Conservation (phyloP, 805 yeast species). For the Zygosaccharomyces gambellarensis region DNA sequence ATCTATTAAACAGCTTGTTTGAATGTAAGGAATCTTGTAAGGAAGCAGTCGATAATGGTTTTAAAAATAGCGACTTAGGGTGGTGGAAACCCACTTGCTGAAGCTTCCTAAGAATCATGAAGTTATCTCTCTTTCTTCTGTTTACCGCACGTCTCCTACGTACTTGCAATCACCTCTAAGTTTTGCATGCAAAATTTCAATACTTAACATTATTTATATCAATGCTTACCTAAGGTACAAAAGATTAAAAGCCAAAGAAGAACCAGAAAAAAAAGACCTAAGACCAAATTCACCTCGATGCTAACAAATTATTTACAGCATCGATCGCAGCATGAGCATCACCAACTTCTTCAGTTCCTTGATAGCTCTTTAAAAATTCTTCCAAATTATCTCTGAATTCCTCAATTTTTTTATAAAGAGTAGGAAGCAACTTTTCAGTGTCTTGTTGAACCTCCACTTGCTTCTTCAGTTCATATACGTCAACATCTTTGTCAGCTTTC, state of each 20-base stretch:
- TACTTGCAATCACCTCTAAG: too few relatives aligned
- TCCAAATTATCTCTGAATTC: conserved; percentile 39
- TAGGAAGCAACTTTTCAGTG: conserved; percentile 49
- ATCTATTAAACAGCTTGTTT: conserved; percentile 8
- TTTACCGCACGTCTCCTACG: neutral
- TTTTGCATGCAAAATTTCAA: neutral
- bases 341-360: conserved; percentile 34
- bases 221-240: neutral
- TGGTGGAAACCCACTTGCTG: neutral
- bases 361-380: conserved; percentile 36
- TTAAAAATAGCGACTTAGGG: neutral
- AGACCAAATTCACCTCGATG: neutral
- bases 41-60: neutral
- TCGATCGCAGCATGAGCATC: conserved; percentile 26
- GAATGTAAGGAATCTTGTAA: conserved; percentile 6
- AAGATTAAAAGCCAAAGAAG: neutral
- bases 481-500: conserved; percentile 42
- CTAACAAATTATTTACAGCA: conserved; percentile 26
- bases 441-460: conserved; percentile 50
- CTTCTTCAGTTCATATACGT: conserved; percentile 61
- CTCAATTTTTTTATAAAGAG: conserved; percentile 40
- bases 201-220: conserved; percentile 1
- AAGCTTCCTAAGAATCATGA: neutral
- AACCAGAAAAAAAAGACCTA: neutral
- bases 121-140: neutral